Evolutionary conservation across 2,329 filamentous ascomycete species (phyloP), one percentile per base, ranked within the genome.

Genomic region (Trichoderma sp.): DNA sequence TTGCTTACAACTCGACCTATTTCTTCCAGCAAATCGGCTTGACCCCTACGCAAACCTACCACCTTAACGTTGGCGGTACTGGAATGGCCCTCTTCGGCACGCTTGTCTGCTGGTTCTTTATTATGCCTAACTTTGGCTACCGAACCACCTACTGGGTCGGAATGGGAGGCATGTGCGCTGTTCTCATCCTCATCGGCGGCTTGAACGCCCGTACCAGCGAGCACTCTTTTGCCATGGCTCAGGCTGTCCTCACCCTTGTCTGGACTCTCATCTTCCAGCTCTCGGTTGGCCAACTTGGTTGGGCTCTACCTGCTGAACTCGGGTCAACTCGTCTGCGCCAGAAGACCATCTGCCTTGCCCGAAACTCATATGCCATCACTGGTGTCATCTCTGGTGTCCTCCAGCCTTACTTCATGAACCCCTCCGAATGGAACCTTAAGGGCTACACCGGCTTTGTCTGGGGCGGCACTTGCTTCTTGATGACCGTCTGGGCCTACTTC

Each of bases 301-400:
- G 77, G 78, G 64, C 80, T 71, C 68, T 77, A 71, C 58, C 76
- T 1, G 75, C 77, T 0, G 77, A 79, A 45, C 79, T 84, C 6
- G 84, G 84, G 0, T 86, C 84, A 0, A 84, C 83, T 0, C 80
- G 85, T 9, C 80, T 87, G 42, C 83, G 84, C 69, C 79, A 82
- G 50, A 86, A 87, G 77, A 86, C 85, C 0, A 83, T 87, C 17
- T 84, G 85, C 4, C 76, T 87, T 63, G 82, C 84, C 2, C 79
- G 85, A 15, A 74, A 76, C 0, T 75, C 74, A 0, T 78, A 78
- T 66, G 78, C 86, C 64, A 77, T 84, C 12, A 79, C 79, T 72
- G 83, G 82, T 70, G 84, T 87, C 48, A 79, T 84, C 54, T 81
- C 82, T 69, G 85, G 82, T 50, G 77, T 84, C 73, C 79, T 82